phyloP scores from a whole-genome alignment of 2,329 filamentous ascomycete genomes.

The Calonectria hawksworthii region DNA sequence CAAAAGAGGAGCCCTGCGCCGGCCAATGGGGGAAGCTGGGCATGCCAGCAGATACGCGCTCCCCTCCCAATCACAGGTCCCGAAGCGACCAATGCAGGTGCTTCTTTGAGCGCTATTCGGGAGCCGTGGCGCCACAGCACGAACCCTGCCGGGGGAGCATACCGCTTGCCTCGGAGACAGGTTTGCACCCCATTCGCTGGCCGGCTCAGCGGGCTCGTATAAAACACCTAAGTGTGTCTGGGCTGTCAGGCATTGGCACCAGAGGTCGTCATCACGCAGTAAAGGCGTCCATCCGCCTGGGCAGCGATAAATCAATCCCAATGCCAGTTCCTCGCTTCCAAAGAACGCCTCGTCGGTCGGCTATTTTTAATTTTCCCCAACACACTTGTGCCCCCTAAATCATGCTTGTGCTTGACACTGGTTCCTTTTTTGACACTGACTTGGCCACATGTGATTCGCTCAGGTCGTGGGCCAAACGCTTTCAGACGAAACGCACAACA shows the following conservation, averaged over 20 bases:
- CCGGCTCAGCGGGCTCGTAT: constrained; percentile 1
- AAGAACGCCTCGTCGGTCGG: background rate
- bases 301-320: background rate
- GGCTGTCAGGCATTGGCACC: background rate
- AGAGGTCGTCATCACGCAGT: background rate
- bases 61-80: background rate
- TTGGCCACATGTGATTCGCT: background rate
- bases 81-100: background rate
- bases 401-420: background rate
- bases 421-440: background rate
- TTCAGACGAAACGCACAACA: background rate
- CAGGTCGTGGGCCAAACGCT: background rate
- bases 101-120: background rate
- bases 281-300: background rate
- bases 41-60: constrained; percentile 10
- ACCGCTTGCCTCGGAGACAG: background rate
- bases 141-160: background rate
- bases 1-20: constrained; percentile 6
- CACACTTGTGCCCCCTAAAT: background rate
- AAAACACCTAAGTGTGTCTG: background rate
- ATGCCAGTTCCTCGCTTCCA: background rate
- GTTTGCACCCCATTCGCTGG: background rate
- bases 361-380: background rate
- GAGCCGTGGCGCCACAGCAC: background rate
- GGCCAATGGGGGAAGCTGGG: background rate